Conservation (phyloP, 495 filamentous ascomycete species). For the Neurospora sublineolata region DNA sequence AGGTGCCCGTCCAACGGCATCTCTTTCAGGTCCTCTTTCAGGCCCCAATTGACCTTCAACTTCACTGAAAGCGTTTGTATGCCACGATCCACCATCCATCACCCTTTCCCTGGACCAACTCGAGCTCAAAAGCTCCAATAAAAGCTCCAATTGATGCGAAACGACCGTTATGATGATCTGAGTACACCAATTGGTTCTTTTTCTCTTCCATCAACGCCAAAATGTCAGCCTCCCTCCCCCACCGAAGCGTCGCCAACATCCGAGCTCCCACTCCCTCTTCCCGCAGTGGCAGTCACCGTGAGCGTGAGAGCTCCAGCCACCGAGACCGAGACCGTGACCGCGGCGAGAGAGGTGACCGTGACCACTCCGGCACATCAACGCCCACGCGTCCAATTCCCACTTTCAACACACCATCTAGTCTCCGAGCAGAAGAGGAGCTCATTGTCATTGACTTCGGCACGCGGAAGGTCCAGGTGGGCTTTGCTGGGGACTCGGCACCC, state of each 20-base stretch:
- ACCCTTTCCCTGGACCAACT: neutral
- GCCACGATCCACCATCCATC: neutral
- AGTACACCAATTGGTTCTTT: neutral
- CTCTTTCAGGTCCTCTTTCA: neutral
- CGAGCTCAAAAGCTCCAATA: neutral
- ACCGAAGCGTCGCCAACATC: slow-evolving; percentile 42
- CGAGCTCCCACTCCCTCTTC: slow-evolving; percentile 21
- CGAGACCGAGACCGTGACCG: neutral
- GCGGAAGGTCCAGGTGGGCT: slow-evolving; percentile 69
- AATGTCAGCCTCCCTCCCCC: slow-evolving; percentile 25
- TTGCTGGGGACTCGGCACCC: slow-evolving; percentile 68
- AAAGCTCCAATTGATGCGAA: neutral
- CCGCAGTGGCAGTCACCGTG: slow-evolving; percentile 13
- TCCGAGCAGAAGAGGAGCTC: slow-evolving; percentile 73
- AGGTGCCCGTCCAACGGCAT: neutral
- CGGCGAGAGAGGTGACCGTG: slow-evolving; percentile 11
- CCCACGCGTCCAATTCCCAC: slow-evolving; percentile 48
- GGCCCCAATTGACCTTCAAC: neutral
- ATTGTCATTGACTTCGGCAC: slow-evolving; percentile 75
- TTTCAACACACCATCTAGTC: slow-evolving; percentile 61
- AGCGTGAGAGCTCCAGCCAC: slow-evolving; percentile 4
- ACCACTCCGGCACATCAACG: slow-evolving; percentile 40
- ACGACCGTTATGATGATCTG: neutral
- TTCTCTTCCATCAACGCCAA: neutral
- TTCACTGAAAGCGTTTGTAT: neutral